Conservation (phyloP, 768 basidiomycete genomes). For the Amanita fuliginea region DNA sequence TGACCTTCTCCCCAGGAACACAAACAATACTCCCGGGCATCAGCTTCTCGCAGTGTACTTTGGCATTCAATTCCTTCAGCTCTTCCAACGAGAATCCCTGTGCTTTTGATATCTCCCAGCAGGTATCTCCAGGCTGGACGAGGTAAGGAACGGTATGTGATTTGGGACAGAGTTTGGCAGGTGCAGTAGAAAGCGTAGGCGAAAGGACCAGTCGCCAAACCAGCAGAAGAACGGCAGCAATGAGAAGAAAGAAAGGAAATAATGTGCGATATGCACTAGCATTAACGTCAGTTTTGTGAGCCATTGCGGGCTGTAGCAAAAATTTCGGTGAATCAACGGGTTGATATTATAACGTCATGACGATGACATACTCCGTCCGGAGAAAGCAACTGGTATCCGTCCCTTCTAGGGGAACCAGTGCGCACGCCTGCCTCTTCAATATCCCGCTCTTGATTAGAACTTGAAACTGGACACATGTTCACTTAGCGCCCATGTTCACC, state of each 20-base stretch:
- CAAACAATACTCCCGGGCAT: slow-evolving; percentile 53
- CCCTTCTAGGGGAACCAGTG: slow-evolving; percentile 27
- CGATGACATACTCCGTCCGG: slow-evolving; percentile 35
- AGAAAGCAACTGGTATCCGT: slow-evolving; percentile 47
- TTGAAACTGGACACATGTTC: slow-evolving; percentile 15
- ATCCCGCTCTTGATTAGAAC: slow-evolving; percentile 23
- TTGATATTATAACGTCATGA: neutral
- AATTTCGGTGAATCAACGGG: neutral
- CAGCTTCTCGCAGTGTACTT: slow-evolving; percentile 44
- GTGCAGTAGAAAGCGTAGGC: slow-evolving; percentile 25
- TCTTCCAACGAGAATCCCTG: slow-evolving; percentile 40
- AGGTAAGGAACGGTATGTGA: slow-evolving; percentile 29
- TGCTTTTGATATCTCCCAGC: slow-evolving; percentile 48
- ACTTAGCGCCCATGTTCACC: neutral
- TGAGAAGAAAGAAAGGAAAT: slow-evolving; percentile 64
- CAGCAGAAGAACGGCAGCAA: slow-evolving; percentile 50
- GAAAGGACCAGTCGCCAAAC: slow-evolving; percentile 49
- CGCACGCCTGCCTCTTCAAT: slow-evolving; percentile 34
- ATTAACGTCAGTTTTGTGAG: slow-evolving; percentile 22
- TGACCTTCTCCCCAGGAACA: slow-evolving; percentile 24
- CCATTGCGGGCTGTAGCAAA: slow-evolving; percentile 15
- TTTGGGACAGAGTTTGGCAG: slow-evolving; percentile 24
- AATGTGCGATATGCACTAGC: slow-evolving; percentile 46
- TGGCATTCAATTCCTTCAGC: slow-evolving; percentile 39
- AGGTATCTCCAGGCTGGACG: slow-evolving; percentile 49